A percentile compares a stretch with the other conserved stretches of the same genome.
phyloP scores from a whole-genome alignment of 306 rosid species.

The Rosa chinensis region DNA sequence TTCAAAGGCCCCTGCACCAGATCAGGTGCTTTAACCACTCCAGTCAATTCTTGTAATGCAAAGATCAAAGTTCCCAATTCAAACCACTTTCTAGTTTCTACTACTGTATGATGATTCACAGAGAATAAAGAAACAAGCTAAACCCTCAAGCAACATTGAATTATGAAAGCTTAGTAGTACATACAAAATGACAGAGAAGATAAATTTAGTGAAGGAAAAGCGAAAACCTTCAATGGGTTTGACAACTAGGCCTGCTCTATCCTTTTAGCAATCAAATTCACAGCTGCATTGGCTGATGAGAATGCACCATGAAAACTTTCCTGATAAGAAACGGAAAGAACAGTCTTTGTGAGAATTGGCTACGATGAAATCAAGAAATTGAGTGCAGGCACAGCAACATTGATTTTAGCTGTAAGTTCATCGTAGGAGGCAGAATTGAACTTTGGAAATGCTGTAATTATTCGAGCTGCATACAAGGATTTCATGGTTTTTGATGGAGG shows the following conservation, averaged over 20 bases:
- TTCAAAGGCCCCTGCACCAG: conserved; percentile 44
- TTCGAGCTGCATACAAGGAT: conserved; percentile 23
- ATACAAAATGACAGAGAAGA: neutral
- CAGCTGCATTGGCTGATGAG: conserved; percentile 92
- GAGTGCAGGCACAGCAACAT: conserved; percentile 1
- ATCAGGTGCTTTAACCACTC: conserved; percentile 41
- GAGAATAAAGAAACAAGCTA: neutral
- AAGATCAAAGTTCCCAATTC: neutral
- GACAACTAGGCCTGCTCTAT: conserved; percentile 37
- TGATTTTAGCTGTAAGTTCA: neutral
- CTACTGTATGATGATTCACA: neutral
- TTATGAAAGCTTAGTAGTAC: neutral
- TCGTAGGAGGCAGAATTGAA: conserved; percentile 8
- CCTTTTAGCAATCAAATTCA: conserved; percentile 69
- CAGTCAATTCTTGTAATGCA: neutral
- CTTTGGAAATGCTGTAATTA: conserved; percentile 10
- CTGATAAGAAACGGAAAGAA: conserved; percentile 58
- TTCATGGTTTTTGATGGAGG: conserved; percentile 38
- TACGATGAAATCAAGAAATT: conserved; percentile 27
- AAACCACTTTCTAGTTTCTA: neutral
- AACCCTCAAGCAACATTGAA: neutral
- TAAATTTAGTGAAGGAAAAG: neutral
- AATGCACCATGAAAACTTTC: conserved; percentile 96
- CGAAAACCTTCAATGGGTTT: neutral
- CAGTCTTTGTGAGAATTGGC: neutral